phyloP scores from a whole-genome alignment of 257 asterid species.

The Nicotiana attenuata region DNA sequence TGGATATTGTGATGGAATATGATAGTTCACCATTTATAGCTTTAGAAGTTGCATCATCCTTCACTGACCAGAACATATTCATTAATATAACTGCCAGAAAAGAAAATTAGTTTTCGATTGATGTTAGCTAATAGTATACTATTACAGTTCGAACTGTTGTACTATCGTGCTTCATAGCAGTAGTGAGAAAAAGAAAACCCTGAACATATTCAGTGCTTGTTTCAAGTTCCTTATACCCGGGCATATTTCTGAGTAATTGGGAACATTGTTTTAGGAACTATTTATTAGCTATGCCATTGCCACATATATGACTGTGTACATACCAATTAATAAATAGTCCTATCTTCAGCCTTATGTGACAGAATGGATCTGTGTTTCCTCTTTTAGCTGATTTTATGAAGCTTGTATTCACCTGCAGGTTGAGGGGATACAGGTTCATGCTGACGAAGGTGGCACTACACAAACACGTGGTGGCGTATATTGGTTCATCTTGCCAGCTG shows the following conservation, averaged over 20 bases:
- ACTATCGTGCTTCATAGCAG: background rate
- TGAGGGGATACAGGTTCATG: slow-evolving; percentile 29
- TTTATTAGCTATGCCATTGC: background rate
- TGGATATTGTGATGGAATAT: background rate
- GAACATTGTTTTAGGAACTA: background rate
- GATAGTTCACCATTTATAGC: background rate
- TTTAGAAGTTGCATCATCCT: background rate
- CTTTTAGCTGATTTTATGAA: background rate
- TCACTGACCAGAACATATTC: background rate
- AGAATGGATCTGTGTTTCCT: too few relatives aligned
- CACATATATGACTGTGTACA: background rate
- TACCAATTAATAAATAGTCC: background rate
- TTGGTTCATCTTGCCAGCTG: slow-evolving; percentile 38
- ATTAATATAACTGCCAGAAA: too few relatives aligned
- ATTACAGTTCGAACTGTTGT: background rate
- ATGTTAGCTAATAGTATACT: background rate
- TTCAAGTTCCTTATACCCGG: background rate
- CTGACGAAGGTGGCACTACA: slow-evolving; percentile 32
- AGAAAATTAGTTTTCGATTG: background rate
- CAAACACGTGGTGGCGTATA: slow-evolving; percentile 35
- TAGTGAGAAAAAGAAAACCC: background rate
- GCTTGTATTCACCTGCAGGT: slow-evolving; percentile 15
- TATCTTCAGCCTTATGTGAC: background rate
- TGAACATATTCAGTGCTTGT: background rate
- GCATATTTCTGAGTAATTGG: background rate